Evolutionary conservation across 495 filamentous ascomycete species (phyloP), one percentile per base, ranked within the genome.

Genomic region (Podospora bellae-mahoneyi): DNA sequence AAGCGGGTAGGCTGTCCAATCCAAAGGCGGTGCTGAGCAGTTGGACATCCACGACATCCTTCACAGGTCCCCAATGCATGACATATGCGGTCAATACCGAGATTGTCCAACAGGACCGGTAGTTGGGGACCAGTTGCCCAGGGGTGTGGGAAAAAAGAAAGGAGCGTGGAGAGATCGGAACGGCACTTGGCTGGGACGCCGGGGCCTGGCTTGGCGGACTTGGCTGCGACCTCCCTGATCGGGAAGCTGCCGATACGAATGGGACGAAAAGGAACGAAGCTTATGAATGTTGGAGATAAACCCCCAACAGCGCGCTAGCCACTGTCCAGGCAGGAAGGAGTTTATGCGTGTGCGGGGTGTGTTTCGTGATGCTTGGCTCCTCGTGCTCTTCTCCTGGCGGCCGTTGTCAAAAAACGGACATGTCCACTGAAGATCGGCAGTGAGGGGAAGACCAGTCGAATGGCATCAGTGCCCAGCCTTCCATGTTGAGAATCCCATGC

Each of bases 141-240:
- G 66, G 20, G 48, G 48, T 60, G 23, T 62, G 27, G 54, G 64
- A 39, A 58, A 58, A 28, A 26, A 48, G 39, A 48, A 48, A 48
- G 13, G 39, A 48, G 39, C 39, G 15, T 48, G 39, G 39, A 48
- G 39, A 48, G 39, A 48, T 48, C 39, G 39, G 39, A 48, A 64
- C 65, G 62, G 54, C 66, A 68, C 28, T 71, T 59, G 58, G 48
- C 56, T 66, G 55, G 62, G 48, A 61, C 68, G 15, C 39, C 15
- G 1, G 39, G 39, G 39, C 15, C 39, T 48, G 39, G 7, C 39
- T 48, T 48, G 39, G 39, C 39, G 13, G 5, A 70, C 56, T 62
- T 53, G 10, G 55, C 32, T 69, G 67, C 13, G 68, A 75, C 72
- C 73, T 75, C 72, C 73, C 73, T 66, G 65, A 69, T 69, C 64